Evolutionary conservation across 2,329 filamentous ascomycete genomes (phyloP).

Genomic region (Calonectria naviculata): DNA sequence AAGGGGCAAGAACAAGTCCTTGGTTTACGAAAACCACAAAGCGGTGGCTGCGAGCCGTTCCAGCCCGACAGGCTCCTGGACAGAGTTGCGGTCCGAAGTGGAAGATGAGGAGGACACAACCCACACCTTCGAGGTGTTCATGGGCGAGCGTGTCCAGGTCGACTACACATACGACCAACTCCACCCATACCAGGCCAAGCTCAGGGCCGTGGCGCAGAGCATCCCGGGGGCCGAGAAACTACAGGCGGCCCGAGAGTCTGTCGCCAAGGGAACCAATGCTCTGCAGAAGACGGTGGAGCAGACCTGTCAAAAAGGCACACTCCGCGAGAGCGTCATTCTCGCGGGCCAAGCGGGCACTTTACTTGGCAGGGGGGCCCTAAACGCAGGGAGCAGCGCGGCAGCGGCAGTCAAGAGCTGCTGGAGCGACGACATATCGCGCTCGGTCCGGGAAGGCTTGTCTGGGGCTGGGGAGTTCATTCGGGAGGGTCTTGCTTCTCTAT

Average conservation of each 20-base stretch:
- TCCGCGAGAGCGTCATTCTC: conserved; percentile 6
- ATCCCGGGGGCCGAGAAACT: not conserved
- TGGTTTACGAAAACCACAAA: not conserved
- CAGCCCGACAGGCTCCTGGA: not conserved
- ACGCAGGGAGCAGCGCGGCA: not conserved
- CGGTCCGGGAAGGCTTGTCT: not conserved
- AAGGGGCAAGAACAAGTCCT: not conserved
- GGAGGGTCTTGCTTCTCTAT: conserved; percentile 22
- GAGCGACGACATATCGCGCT: not conserved
- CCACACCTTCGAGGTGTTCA: not conserved
- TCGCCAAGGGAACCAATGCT: not conserved
- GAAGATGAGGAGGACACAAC: not conserved
- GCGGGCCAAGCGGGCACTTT: conserved; percentile 7
- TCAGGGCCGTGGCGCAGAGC: not conserved
- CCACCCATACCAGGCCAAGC: not conserved
- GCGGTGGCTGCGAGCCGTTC: not conserved
- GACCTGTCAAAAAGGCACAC: conserved; percentile 3
- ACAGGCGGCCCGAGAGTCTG: not conserved
- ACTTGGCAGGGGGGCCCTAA: conserved; percentile 14
- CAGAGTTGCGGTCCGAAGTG: not conserved
- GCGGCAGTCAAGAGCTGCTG: not conserved
- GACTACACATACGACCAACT: not conserved
- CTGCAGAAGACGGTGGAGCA: conserved; percentile 9
- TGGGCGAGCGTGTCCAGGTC: not conserved
- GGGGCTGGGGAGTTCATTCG: conserved; percentile 3